Percentiles rank a stretch among this genome's conserved stretches.
phyloP scores from a whole-genome alignment of 2,329 filamentous ascomycete genomes.

The Trichoderma simmonsii region DNA sequence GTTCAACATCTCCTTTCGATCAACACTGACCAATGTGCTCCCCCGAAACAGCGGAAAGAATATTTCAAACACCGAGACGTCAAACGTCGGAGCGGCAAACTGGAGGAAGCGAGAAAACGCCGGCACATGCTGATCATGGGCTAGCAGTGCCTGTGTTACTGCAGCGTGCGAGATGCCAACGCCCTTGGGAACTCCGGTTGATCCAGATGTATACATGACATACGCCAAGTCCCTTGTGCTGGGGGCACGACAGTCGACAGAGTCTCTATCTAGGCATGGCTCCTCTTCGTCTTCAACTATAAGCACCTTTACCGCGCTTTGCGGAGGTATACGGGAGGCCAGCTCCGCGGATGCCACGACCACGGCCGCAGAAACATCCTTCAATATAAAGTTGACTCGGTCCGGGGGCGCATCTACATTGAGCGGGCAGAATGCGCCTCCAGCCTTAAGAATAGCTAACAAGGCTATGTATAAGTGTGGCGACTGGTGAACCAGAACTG shows the following conservation, averaged over 20 bases:
- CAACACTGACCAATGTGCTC: conserved; percentile 68
- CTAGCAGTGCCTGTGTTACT: conserved; percentile 76
- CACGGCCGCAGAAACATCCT: conserved; percentile 69
- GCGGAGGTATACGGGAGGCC: conserved; percentile 37
- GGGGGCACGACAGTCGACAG: conserved; percentile 21
- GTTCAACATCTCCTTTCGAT: conserved; percentile 66
- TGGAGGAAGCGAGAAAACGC: conserved; percentile 77
- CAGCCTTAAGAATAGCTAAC: conserved; percentile 74
- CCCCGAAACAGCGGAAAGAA: conserved; percentile 82
- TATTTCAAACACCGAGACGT: conserved; percentile 92
- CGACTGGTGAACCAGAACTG: conserved; percentile 74
- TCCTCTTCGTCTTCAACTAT: conserved; percentile 28
- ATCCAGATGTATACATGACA: conserved; percentile 91
- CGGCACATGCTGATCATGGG: conserved; percentile 77
- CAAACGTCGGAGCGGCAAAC: conserved; percentile 89
- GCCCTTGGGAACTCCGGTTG: conserved; percentile 84
- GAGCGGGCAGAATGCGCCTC: conserved; percentile 82
- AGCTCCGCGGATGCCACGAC: conserved; percentile 61
- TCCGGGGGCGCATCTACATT: conserved; percentile 75
- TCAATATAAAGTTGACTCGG: conserved; percentile 72
- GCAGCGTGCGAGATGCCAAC: conserved; percentile 78
- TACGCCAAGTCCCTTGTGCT: conserved; percentile 62
- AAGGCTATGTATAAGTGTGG: conserved; percentile 74
- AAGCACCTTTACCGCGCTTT: conserved; percentile 34
- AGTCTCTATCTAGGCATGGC: neutral